Conservation (phyloP, 2,329 filamentous ascomycete genomes). For the Ilyonectria mors-panacis region DNA sequence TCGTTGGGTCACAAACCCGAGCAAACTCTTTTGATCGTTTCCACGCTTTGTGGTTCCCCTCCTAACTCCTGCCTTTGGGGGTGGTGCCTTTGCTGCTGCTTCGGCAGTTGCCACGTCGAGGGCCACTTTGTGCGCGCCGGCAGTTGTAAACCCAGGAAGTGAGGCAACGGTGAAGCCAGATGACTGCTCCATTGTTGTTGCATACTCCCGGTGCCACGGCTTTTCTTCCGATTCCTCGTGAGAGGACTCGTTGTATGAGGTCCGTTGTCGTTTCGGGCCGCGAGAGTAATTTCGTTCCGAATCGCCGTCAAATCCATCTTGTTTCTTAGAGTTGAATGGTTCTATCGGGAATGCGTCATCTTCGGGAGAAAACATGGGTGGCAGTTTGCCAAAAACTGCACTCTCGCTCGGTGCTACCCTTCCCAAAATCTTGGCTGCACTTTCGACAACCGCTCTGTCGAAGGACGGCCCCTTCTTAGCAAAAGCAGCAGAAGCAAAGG, state of each 20-base stretch:
- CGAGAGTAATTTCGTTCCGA: constrained; percentile 37
- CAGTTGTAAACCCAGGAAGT: constrained; percentile 74
- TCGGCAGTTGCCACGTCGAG: constrained; percentile 48
- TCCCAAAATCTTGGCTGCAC: constrained; percentile 80
- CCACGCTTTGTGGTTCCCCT: constrained; percentile 52
- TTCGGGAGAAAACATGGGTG: constrained; percentile 69
- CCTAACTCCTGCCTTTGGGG: constrained; percentile 39
- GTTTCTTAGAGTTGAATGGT: constrained; percentile 62
- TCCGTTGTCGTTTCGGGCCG: constrained; percentile 51
- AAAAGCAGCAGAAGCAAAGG: constrained; percentile 59
- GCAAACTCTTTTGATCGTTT: constrained; percentile 59
- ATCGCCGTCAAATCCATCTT: constrained; percentile 39
- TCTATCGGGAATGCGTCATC: constrained; percentile 79
- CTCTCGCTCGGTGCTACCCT: constrained; percentile 71
- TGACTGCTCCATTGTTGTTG: constrained; percentile 74
- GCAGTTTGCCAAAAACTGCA: constrained; percentile 67
- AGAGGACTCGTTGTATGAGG: constrained; percentile 27
- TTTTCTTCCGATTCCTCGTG: constrained; percentile 46
- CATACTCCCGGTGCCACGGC: constrained; percentile 61
- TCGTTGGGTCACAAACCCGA: constrained; percentile 56
- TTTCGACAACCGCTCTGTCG: constrained; percentile 71
- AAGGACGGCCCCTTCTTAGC: constrained; percentile 79
- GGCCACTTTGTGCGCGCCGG: constrained; percentile 66
- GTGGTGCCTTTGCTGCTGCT: constrained; percentile 31
- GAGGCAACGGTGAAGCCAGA: constrained; percentile 72